Conservation (phyloP, 225 moss, liverwort and hornwort species). For the Physcomitrium patens region DNA sequence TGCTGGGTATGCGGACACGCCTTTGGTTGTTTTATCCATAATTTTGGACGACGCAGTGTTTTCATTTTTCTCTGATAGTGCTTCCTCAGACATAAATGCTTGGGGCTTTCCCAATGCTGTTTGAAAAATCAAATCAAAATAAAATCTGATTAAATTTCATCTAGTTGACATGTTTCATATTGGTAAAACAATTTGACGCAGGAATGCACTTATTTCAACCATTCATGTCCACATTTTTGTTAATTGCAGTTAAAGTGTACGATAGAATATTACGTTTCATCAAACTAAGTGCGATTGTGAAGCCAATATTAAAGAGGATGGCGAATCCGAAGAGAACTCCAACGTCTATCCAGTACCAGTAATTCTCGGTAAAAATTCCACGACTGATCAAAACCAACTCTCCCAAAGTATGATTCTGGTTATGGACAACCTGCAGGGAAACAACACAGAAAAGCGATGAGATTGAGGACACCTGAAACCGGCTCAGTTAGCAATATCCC, state of each 20-base stretch:
- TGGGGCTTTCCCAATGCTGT: constrained; percentile 58
- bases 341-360: constrained; percentile 69
- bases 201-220: not conserved
- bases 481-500: too few species aligned
- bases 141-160: not conserved
- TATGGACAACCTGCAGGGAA: constrained; percentile 34
- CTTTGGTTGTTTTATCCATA: not conserved
- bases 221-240: not conserved
- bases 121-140: not conserved
- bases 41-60: constrained; percentile 28
- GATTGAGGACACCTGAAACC: not conserved
- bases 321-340: constrained; percentile 55
- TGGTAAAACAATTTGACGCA: not conserved
- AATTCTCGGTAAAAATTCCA: constrained; percentile 50
- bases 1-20: constrained; percentile 17
- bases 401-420: constrained; percentile 51
- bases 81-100: constrained; percentile 63
- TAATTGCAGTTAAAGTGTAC: not conserved
- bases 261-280: constrained; percentile 46
- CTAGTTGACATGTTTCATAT: not conserved
- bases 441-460: constrained; percentile 3
- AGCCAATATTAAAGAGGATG: constrained; percentile 57
- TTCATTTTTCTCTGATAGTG: constrained; percentile 49
- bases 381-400: constrained; percentile 51
- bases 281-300: constrained; percentile 51